Evolutionary conservation across 345 rosid genomes (phyloP), one percentile per base, ranked within the genome.

Genomic region (Corymbia maculata): DNA sequence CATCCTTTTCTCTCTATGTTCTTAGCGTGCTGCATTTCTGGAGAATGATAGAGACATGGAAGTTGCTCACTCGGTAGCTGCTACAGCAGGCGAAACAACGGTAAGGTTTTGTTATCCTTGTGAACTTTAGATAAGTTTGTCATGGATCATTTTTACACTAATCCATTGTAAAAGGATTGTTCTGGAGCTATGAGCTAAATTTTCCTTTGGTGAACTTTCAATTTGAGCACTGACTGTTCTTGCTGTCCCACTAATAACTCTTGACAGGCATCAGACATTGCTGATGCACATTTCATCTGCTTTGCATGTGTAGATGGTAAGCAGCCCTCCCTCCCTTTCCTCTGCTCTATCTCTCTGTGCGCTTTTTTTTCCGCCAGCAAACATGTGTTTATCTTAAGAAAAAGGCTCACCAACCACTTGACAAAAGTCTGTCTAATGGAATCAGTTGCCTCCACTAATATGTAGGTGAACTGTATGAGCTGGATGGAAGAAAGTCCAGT

Each of bases 1-100:
- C 51, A 55, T 44, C 44, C 49, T 47, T 49, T 8, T 88, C 87
- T 3, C 4, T 52, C 8, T 85, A 15, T 5, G 11, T 80, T 59
- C 86, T 57, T 87, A 97, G 99, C 96, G 99, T 45, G 99, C 96
- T 50, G 88, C 28, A 89, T 96, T 92, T 91, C 99, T 96, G 79
- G 98, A 96, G 94, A 94, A 94, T 80, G 95, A 96, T 68, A 91
- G 90, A 85, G 96, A 97, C 90, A 93, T 97, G 95, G 99, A 96
- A 93, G 95, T 90, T 88, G 98, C 98, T 80, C 99, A 97, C 89
- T 94, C 97, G 59, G 95, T 95, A 88, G 99, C 99, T 64, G 99
- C 96, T 82, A 88, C 93, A 53, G 97, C 95, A 47, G 99, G 99
- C 85, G 98, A 97, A 26, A 97, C 99, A 86, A 93, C 89, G 91